A percentile compares a stretch with the other conserved stretches of the same genome.
Conservation (phyloP, 345 rosid species). For the Cardiospermum halicacabum region DNA sequence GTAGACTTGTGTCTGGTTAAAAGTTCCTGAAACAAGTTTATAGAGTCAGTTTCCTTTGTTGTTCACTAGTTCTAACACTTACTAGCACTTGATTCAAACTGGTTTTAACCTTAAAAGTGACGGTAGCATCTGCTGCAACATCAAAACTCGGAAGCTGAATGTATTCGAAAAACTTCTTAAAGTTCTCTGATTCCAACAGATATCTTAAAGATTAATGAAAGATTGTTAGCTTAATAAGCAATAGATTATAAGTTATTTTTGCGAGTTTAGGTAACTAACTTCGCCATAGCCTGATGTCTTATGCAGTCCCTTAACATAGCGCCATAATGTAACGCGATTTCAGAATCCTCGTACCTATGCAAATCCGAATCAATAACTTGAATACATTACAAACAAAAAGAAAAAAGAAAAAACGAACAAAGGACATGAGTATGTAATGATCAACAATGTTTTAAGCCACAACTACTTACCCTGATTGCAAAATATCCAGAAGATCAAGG, state of each 20-base stretch:
- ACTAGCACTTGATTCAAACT: too few species aligned
- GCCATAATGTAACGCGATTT: slow-evolving; percentile 28
- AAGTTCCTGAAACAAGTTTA: slow-evolving; percentile 16
- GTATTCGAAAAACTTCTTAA: slow-evolving; percentile 30
- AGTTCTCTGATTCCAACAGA: slow-evolving; percentile 29
- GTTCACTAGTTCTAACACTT: too few species aligned
- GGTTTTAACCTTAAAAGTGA: slow-evolving; percentile 25
- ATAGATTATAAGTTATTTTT: background rate
- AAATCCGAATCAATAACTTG: background rate
- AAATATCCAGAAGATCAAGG: slow-evolving; percentile 37
- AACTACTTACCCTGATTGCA: slow-evolving; percentile 34
- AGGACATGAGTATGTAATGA: background rate
- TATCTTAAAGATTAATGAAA: slow-evolving; percentile 12
- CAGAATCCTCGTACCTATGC: slow-evolving; percentile 25
- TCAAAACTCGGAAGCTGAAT: slow-evolving; percentile 31
- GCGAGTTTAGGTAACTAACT: slow-evolving; percentile 15
- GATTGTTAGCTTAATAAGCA: background rate
- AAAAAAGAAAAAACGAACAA: background rate
- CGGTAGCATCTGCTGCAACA: slow-evolving; percentile 31
- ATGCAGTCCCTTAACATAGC: slow-evolving; percentile 32
- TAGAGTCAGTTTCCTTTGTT: background rate
- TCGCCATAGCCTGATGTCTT: slow-evolving; percentile 32
- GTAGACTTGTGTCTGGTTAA: slow-evolving; percentile 26
- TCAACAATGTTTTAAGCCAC: background rate
- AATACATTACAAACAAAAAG: background rate